phyloP scores from a whole-genome alignment of 2,329 filamentous ascomycete species.

The Coniochaeta prunicola region DNA sequence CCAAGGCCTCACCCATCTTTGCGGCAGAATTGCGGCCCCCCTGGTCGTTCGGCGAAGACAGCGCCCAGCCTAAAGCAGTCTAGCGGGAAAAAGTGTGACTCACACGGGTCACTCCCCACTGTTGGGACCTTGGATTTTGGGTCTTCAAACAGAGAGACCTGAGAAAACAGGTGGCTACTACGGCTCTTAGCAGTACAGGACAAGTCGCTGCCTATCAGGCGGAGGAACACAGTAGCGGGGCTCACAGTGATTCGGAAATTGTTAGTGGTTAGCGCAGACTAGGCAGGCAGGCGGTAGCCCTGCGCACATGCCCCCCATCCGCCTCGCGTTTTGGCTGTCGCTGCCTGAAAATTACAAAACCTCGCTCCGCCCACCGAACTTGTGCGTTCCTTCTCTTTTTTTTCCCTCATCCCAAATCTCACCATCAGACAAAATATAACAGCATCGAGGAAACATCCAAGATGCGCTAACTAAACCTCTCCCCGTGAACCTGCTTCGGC shows the following conservation, averaged over 20 bases:
- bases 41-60: background rate
- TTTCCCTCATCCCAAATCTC: slow-evolving; percentile 25
- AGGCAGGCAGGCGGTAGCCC: slow-evolving; percentile 8
- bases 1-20: background rate
- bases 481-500: slow-evolving; percentile 24
- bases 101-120: slow-evolving; percentile 11
- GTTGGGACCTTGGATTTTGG: background rate
- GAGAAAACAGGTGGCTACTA: too few relatives aligned
- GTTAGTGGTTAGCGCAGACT: background rate
- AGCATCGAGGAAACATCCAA: slow-evolving; percentile 35
- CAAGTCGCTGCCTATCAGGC: background rate
- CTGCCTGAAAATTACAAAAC: slow-evolving; percentile 43
- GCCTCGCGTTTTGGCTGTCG: slow-evolving; percentile 18
- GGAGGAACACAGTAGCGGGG: background rate
- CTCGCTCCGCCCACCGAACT: slow-evolving; percentile 18
- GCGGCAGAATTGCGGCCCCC: slow-evolving; percentile 4
- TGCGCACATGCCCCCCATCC: slow-evolving; percentile 4
- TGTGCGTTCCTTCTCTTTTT: slow-evolving; percentile 19
- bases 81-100: slow-evolving; percentile 15
- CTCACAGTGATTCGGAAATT: background rate
- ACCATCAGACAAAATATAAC: slow-evolving; percentile 21
- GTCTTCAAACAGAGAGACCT: too few relatives aligned
- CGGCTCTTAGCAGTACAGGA: slow-evolving; percentile 5
- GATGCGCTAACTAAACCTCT: slow-evolving; percentile 49
- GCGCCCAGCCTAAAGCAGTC: background rate